Evolutionary conservation across 352 stramenopile species (phyloP), one percentile per base, ranked within the genome.

Genomic region (Aphanomyces cochlioides): DNA sequence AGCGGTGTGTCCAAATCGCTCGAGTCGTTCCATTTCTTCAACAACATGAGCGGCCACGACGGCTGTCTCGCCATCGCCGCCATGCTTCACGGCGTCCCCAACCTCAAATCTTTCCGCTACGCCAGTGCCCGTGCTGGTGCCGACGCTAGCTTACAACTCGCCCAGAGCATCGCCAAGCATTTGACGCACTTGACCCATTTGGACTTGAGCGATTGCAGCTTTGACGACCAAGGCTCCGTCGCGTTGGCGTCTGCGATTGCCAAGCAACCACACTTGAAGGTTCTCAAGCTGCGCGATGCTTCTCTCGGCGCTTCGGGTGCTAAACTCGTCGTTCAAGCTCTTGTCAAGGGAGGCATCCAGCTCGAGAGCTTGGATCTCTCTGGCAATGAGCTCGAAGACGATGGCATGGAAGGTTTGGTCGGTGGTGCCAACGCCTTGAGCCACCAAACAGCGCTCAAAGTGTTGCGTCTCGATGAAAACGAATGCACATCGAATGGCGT

Each of bases 141-240:
- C 0, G 79, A 83, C 6, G 85, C 83, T 12, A 90, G 83, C 21
- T 74, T 77, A 38, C 59, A 73, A 37, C 73, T 92, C 7, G 85
- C 82, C 5, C 68, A 65, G 3, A 80, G 69, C 37, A 82, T 92
- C n/a, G 79, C 67, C 53, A 34, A 67, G 53, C 76, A 90, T 75
- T 60, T 85, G 72, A 58, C 61, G 41, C 69, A 79, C 6, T 77
- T 97, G 12, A 79, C 72, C 66, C 88, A 78, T 38, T 78, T 98
- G n/a, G 93, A 98, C 72, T 77, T 98, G 59, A 93, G 87, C 59
- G 94, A 98, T 73, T 98, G 93, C 75, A 93, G 87, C 40, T 97
- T 98, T 69, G 79, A 87, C 21, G 85, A 86, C 45, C 84, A 89
- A 15, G 91, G 90, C 38, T 80, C 70, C 0, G 76, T 78, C 17